These are phyloP conservation scores for Ganoderma lucidum DNA, from an alignment of 1,284 basidiomycete species.

Conservation along the genomic window DNA sequence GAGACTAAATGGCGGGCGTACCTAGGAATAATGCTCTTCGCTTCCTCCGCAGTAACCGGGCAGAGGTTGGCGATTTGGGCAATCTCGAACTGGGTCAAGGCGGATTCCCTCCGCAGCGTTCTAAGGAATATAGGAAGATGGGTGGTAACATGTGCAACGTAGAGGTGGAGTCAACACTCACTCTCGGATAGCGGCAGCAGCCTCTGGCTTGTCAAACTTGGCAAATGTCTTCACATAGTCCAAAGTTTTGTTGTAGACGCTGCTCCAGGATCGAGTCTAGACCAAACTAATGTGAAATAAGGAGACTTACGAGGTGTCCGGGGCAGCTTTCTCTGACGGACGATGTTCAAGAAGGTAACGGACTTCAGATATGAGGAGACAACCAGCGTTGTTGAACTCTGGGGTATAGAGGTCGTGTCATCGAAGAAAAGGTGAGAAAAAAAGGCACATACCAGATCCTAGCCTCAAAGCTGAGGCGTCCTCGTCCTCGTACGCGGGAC, in stretches of 20 bases:
- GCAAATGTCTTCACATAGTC: constrained; percentile 93
- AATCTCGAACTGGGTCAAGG: constrained; percentile 89
- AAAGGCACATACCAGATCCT: constrained; percentile 56
- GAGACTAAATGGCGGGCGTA: constrained; percentile 38
- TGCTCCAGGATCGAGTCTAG: constrained; percentile 40
- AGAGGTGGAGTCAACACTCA: constrained; percentile 47
- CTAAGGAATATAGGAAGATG: constrained; percentile 43
- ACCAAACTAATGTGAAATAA: neutral
- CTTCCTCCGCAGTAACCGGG: constrained; percentile 88
- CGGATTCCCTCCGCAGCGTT: constrained; percentile 77
- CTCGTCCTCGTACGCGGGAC: constrained; percentile 68
- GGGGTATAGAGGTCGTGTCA: constrained; percentile 3
- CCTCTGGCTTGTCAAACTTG: constrained; percentile 89
- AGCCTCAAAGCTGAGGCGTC: constrained; percentile 76
- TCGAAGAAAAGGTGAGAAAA: neutral
- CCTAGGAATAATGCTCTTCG: constrained; percentile 93
- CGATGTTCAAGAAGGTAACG: constrained; percentile 88
- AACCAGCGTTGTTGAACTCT: constrained; percentile 94
- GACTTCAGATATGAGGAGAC: constrained; percentile 91
- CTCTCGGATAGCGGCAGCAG: constrained; percentile 90
- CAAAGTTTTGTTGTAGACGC: constrained; percentile 92
- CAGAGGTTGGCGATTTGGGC: constrained; percentile 93
- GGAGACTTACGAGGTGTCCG: constrained; percentile 78
- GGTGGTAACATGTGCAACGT: neutral
- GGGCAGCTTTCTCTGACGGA: constrained; percentile 73